These are phyloP conservation scores for Pinus taeda DNA, from an alignment of 75 land plant species.

Conservation along the genomic window DNA sequence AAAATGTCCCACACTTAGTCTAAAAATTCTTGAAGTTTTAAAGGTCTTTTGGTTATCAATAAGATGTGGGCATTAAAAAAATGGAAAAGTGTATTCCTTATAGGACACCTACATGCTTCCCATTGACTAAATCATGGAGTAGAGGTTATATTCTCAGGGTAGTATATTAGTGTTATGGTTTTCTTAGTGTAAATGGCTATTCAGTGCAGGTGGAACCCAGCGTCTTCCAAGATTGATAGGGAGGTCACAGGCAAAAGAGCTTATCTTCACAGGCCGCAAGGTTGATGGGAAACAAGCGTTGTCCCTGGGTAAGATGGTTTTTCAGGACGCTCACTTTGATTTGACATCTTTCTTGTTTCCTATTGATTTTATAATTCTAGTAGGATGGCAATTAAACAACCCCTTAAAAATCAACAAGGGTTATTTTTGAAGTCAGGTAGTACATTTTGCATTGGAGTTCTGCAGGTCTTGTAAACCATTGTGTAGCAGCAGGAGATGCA, in stretches of 20 bases:
- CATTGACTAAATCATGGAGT: neutral
- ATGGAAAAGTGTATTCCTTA: too few relatives aligned
- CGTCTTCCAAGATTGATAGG: slow-evolving; percentile 93
- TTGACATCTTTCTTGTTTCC: neutral
- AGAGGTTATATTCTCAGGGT: neutral
- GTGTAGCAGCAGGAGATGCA: slow-evolving; percentile 79
- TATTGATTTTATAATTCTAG: neutral
- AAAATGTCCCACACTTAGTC: too few relatives aligned
- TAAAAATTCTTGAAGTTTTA: too few relatives aligned
- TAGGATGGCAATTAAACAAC: neutral
- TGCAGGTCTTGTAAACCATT: slow-evolving; percentile 86
- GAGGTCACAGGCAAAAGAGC: slow-evolving; percentile 84
- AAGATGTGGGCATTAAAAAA: too few relatives aligned
- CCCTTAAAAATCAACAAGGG: slow-evolving; percentile 1
- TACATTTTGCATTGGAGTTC: neutral
- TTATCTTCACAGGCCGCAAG: slow-evolving; percentile 85
- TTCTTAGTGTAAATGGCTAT: neutral
- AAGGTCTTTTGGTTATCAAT: too few relatives aligned
- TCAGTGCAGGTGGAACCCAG: slow-evolving; percentile 96
- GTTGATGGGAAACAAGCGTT: slow-evolving; percentile 71
- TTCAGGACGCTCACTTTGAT: neutral
- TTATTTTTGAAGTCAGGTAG: neutral
- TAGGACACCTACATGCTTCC: neutral
- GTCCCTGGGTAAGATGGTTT: slow-evolving; percentile 50
- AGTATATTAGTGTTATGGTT: neutral